A percentile compares a stretch with the other conserved stretches of the same genome.
phyloP scores from a whole-genome alignment of 2,329 filamentous ascomycete species.

The Neoarthrinium moseri region DNA sequence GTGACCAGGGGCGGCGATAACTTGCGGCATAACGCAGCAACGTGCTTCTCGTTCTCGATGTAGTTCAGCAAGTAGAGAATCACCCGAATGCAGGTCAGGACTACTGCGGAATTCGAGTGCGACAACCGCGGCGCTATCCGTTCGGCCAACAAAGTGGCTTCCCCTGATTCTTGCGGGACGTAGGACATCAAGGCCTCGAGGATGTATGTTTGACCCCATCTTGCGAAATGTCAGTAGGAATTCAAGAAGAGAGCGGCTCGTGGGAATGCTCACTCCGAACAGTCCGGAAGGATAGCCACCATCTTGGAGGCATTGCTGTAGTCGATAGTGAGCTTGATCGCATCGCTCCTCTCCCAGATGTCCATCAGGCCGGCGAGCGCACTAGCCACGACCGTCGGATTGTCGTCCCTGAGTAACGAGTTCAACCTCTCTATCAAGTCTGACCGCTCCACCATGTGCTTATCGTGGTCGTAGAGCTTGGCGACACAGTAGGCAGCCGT shows the following conservation, averaged over 20 bases:
- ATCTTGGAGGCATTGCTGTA: constrained; percentile 98
- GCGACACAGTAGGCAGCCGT: constrained; percentile 95
- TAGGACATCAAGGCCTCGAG: constrained; percentile 97
- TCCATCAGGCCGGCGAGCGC: constrained; percentile 90
- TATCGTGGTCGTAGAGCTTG: constrained; percentile 96
- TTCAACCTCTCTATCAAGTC: constrained; percentile 93
- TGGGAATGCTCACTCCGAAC: constrained; percentile 80
- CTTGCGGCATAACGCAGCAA: constrained; percentile 84
- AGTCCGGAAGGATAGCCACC: constrained; percentile 92
- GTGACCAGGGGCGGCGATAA: constrained; percentile 94
- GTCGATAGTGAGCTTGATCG: constrained; percentile 96
- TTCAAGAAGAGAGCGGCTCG: too few species aligned
- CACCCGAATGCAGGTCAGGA: constrained; percentile 92
- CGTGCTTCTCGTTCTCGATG: constrained; percentile 86
- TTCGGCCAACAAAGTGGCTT: constrained; percentile 87
- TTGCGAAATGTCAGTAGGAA: constrained; percentile 35
- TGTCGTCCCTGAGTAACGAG: constrained; percentile 86
- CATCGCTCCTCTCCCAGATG: constrained; percentile 97
- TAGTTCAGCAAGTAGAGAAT: constrained; percentile 99
- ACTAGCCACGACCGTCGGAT: constrained; percentile 94
- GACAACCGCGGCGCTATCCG: constrained; percentile 93
- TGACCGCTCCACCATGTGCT: constrained; percentile 82
- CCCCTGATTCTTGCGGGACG: constrained; percentile 84
- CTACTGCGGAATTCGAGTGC: constrained; percentile 94
- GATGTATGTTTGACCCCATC: constrained; percentile 99